Evolutionary conservation across 805 yeast genomes (phyloP).

Genomic region (Metschnikowia henanensis): DNA sequence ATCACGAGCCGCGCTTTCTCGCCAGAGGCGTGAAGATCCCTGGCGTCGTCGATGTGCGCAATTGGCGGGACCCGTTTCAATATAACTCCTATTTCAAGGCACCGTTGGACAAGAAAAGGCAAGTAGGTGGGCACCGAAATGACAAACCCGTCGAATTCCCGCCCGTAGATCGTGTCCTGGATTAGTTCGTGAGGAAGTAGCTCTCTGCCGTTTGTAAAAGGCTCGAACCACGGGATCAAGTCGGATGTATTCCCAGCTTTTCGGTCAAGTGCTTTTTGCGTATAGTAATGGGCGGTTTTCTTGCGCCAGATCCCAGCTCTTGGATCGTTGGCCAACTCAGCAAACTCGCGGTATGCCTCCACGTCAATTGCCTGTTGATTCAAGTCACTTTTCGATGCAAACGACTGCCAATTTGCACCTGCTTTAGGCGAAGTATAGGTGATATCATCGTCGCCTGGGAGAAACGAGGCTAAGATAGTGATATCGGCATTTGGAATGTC

Average conservation of each 20-base stretch:
- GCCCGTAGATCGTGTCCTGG: slow-evolving; percentile 45
- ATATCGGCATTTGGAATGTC: slow-evolving; percentile 20
- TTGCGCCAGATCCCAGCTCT: slow-evolving; percentile 40
- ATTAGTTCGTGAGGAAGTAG: slow-evolving; percentile 39
- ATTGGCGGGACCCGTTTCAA: slow-evolving; percentile 43
- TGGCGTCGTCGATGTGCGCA: slow-evolving; percentile 49
- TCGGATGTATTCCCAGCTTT: slow-evolving; percentile 6
- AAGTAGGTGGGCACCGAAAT: slow-evolving; percentile 60
- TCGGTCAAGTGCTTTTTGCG: slow-evolving; percentile 13
- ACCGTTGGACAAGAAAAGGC: slow-evolving; percentile 48
- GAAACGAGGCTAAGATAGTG: slow-evolving; percentile 33
- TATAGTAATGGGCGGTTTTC: slow-evolving; percentile 15
- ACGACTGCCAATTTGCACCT: slow-evolving; percentile 71
- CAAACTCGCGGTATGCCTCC: slow-evolving; percentile 48
- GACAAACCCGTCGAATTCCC: slow-evolving; percentile 52
- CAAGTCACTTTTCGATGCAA: slow-evolving; percentile 44
- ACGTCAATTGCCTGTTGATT: slow-evolving; percentile 37
- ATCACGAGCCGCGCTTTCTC: slow-evolving; percentile 47
- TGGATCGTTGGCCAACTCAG: slow-evolving; percentile 48
- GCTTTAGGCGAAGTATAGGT: slow-evolving; percentile 67
- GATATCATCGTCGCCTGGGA: slow-evolving; percentile 56
- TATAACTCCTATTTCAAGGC: slow-evolving; percentile 47
- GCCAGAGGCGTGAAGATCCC: slow-evolving; percentile 14
- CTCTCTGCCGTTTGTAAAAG: slow-evolving; percentile 38
- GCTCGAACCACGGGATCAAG: slow-evolving; percentile 48